phyloP scores from a whole-genome alignment of 768 basidiomycete genomes.

The Gautieria morchelliformis region DNA sequence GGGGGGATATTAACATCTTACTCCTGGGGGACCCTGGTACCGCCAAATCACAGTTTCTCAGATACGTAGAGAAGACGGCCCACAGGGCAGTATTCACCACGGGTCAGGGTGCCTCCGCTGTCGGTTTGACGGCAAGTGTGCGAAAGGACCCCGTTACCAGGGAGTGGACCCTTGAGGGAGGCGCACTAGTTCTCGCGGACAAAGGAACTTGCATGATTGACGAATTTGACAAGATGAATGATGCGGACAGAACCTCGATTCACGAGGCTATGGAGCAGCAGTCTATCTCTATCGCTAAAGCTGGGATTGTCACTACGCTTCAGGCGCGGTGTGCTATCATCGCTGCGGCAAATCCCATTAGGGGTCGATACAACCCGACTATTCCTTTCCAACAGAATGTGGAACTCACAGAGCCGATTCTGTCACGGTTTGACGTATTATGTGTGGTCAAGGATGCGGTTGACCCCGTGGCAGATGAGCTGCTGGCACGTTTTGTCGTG shows the following conservation, averaged over 20 bases:
- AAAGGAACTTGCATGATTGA: slow-evolving; percentile 97
- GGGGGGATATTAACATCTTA: slow-evolving; percentile 96
- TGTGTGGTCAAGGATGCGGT: slow-evolving; percentile 98
- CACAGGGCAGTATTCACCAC: slow-evolving; percentile 97
- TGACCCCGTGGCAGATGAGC: slow-evolving; percentile 93
- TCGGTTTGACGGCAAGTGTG: slow-evolving; percentile 98
- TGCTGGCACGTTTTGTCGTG: slow-evolving; percentile 95
- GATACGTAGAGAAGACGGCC: slow-evolving; percentile 98
- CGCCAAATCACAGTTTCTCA: slow-evolving; percentile 97
- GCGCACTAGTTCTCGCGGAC: slow-evolving; percentile 95
- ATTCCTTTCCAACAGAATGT: slow-evolving; percentile 98
- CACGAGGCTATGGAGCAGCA: slow-evolving; percentile 99
- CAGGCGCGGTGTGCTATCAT: slow-evolving; percentile 97
- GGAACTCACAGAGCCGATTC: slow-evolving; percentile 94
- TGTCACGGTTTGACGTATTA: slow-evolving; percentile 95
- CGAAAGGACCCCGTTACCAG: slow-evolving; percentile 94
- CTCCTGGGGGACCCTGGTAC: slow-evolving; percentile 97
- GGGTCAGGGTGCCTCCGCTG: slow-evolving; percentile 95
- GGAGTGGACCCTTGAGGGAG: slow-evolving; percentile 98
- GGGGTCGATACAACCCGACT: slow-evolving; percentile 96
- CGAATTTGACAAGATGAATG: slow-evolving; percentile 99
- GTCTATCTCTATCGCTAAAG: slow-evolving; percentile 97
- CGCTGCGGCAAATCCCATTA: slow-evolving; percentile 95
- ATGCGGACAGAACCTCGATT: slow-evolving; percentile 93
- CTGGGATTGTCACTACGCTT: slow-evolving; percentile 95